Evolutionary conservation across 768 basidiomycete species (phyloP), one percentile per base, ranked within the genome.

Genomic region (Galerina sulciceps): DNA sequence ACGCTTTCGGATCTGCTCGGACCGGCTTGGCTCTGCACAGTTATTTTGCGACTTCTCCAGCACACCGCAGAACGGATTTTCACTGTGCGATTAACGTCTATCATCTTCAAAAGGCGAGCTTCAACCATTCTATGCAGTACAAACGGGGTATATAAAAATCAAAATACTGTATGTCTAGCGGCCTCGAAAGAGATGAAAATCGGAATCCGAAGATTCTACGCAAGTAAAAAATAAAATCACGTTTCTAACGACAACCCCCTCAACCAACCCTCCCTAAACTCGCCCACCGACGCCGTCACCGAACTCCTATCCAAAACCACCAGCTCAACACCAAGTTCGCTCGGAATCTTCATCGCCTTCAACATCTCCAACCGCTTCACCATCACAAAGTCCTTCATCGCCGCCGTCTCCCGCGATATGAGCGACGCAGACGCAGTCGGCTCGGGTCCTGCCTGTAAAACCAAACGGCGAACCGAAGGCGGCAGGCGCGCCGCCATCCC

Each of bases 341-440:
- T 31, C 40, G 14, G 34, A 9, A 22, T 41, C 53, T 53, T 44
- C 31, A 20, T 46, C 14, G 6, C 26, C 53, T 57, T 56, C 35
- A 69, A 49, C 13, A 44, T 53, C n/a, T 64, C 60, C 10, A 78
- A 53, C 15, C 63, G 65, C 17, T 62, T 35, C 62, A 74, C 64
- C 74, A 77, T 74, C 3, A 62, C 44, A 37, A 68, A 35, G 23
- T 76, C 75, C 53, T 73, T 71, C 14, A 62, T 42, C 5, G 35
- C 14, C 10, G 56, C 57, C 10, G 42, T 63, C 17, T 20, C 57
- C 38, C 35, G 67, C 2, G 20, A 31, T 8, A 31, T 8, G 8
- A 31, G 26, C 22, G 8, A 10, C 6, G 35, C 40, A 6, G 56
- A 53, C 11, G 49, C 44, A n/a, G 38, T 57, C 0, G 66, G 60